Conservation (phyloP, 176 grass and related monocot species). For the Olyra latifolia region DNA sequence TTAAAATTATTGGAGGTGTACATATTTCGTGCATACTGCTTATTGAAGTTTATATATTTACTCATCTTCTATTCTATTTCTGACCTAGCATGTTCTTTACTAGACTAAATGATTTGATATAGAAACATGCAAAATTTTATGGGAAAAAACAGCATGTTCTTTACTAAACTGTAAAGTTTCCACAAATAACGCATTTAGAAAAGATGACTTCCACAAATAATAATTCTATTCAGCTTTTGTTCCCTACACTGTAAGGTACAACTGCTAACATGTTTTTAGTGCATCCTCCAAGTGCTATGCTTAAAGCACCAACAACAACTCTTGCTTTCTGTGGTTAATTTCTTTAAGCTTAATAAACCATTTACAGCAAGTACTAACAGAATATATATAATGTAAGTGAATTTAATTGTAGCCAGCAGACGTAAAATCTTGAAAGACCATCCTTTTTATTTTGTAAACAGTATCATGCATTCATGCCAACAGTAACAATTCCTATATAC, state of each 20-base stretch:
- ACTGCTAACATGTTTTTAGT: neutral
- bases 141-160: too few species aligned
- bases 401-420: neutral
- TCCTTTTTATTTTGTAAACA: neutral
- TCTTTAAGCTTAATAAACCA: neutral
- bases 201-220: neutral
- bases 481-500: neutral
- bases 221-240: neutral
- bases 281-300: neutral
- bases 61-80: neutral
- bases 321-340: neutral
- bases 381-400: constrained; percentile 11
- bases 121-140: neutral
- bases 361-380: neutral
- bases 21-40: neutral
- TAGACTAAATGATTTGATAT: neutral
- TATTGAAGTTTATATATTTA: neutral
- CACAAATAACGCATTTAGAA: neutral
- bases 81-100: neutral
- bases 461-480: neutral
- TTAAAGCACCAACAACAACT: neutral
- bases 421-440: neutral
- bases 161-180: neutral
- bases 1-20: neutral
- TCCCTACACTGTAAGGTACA: neutral